Conservation (phyloP, 2,329 filamentous ascomycete genomes). For the Xylaria hypoxylon region DNA sequence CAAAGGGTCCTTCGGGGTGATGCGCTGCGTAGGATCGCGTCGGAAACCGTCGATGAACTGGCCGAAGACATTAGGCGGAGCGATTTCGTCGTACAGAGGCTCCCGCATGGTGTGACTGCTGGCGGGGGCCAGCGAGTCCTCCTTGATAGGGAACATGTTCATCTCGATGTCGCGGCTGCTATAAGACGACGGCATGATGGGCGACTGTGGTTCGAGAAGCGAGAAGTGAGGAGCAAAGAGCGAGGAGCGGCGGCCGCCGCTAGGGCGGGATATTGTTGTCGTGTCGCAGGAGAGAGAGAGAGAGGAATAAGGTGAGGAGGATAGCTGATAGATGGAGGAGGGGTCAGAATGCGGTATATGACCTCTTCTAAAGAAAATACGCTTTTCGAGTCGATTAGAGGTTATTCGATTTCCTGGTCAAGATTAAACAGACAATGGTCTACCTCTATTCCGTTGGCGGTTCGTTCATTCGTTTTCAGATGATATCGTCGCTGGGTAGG, state of each 20-base stretch:
- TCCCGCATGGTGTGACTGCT: constrained; percentile 65
- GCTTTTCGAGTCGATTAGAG: background rate
- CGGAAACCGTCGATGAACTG: constrained; percentile 72
- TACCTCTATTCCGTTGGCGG: background rate
- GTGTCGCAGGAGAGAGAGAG: constrained; percentile 26
- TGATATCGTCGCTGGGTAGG: constrained; percentile 10
- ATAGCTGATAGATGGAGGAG: background rate
- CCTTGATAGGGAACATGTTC: constrained; percentile 68
- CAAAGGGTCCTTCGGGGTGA: constrained; percentile 60
- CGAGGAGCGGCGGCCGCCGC: constrained; percentile 38
- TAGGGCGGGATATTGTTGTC: constrained; percentile 34
- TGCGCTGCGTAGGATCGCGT: constrained; percentile 65
- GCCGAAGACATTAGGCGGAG: constrained; percentile 51
- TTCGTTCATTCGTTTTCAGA: background rate
- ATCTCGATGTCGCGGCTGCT: constrained; percentile 60
- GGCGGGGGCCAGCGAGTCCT: constrained; percentile 65
- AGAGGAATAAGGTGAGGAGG: constrained; percentile 3
- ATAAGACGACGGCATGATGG: constrained; percentile 53
- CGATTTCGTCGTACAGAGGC: constrained; percentile 57
- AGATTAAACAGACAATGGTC: background rate
- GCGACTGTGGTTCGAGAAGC: constrained; percentile 26
- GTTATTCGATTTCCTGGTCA: background rate
- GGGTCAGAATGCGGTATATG: constrained; percentile 2
- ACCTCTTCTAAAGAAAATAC: background rate
- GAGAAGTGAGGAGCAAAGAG: background rate